Percentiles rank a stretch among this genome's conserved stretches.
Conservation (phyloP, 2,329 filamentous ascomycete genomes). For the Diaporthe batatas region DNA sequence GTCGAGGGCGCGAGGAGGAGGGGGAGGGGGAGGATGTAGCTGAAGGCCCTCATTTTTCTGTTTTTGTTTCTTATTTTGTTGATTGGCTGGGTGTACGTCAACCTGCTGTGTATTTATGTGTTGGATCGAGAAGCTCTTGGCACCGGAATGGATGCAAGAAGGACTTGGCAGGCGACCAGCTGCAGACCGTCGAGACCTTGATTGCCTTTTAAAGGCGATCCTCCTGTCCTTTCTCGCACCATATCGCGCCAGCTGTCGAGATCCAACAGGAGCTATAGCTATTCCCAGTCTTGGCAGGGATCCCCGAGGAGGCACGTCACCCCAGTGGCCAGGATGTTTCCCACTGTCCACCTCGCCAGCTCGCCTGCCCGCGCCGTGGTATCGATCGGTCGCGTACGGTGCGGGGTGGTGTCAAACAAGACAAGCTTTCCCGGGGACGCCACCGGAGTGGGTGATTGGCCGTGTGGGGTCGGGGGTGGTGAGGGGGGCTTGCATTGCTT, state of each 20-base stretch:
- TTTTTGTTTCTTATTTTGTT: too few species aligned
- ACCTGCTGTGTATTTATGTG: background rate
- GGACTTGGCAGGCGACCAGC: background rate
- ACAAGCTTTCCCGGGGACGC: constrained; percentile 31
- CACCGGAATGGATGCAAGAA: background rate
- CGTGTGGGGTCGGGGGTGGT: constrained; percentile 5
- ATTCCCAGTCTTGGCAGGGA: constrained; percentile 22
- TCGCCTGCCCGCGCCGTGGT: too few species aligned
- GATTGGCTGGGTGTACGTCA: background rate
- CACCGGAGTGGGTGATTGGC: background rate
- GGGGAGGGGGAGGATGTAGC: background rate
- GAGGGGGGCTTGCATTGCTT: background rate
- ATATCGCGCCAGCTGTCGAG: constrained; percentile 1
- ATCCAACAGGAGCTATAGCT: background rate
- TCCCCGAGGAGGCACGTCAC: constrained; percentile 11
- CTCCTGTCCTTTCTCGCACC: background rate
- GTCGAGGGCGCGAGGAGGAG: constrained; percentile 20
- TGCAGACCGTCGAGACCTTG: background rate
- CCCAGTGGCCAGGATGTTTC: background rate
- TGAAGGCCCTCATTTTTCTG: constrained; percentile 9
- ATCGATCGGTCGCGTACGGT: background rate
- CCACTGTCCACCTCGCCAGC: constrained; percentile 14
- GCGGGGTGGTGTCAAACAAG: constrained; percentile 12
- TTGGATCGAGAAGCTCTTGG: background rate
- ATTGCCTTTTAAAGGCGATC: background rate